Evolutionary conservation across 2,329 filamentous ascomycete genomes (phyloP).

Genomic region (Neopestalotiopsis rosae): DNA sequence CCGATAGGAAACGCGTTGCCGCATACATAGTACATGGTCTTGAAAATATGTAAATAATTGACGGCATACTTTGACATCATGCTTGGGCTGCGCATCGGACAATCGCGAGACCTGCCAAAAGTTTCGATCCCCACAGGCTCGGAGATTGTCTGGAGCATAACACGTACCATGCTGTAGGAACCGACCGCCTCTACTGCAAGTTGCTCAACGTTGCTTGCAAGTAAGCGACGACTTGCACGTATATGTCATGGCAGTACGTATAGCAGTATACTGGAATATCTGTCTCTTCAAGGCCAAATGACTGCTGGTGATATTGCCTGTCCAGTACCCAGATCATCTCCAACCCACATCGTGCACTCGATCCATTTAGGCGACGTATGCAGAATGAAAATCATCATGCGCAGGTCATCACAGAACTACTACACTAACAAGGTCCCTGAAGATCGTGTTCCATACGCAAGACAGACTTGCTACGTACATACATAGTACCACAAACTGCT

Average conservation of each 20-base stretch:
- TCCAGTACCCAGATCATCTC: neutral
- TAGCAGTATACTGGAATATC: no score
- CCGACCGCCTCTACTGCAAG: neutral
- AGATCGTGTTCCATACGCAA: neutral
- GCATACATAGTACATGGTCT: no score
- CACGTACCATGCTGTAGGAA: slow-evolving; percentile 8
- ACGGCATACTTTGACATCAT: slow-evolving; percentile 12
- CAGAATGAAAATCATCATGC: slow-evolving; percentile 19
- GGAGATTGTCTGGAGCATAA: slow-evolving; percentile 29
- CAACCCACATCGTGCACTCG: slow-evolving; percentile 2
- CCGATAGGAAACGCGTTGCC: no score
- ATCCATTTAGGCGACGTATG: neutral
- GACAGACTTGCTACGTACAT: no score
- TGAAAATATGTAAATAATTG: no score
- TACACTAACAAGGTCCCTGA: neutral
- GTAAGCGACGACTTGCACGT: neutral
- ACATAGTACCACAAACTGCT: no score
- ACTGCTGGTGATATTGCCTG: no score
- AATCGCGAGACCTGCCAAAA: neutral
- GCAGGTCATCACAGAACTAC: neutral
- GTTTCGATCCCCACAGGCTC: neutral
- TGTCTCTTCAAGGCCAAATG: no score
- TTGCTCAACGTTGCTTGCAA: neutral
- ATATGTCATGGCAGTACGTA: no score
- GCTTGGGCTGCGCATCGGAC: neutral